Base-by-base conservation (phyloP, 306 rosid genomes). In the Medicago ruthenica region DNA sequence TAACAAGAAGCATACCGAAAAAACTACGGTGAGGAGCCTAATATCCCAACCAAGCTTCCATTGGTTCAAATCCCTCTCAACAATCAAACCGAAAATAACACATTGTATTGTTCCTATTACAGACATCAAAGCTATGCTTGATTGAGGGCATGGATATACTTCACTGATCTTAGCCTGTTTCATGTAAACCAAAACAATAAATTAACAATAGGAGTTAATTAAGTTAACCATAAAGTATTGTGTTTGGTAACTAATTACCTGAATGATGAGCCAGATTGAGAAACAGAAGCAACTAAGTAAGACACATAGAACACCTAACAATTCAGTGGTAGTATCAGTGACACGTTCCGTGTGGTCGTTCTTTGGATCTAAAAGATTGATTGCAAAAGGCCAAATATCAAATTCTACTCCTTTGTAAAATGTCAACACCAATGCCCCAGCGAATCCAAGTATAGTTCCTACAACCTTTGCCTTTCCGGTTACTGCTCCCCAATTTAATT, bases 11-110 rank as follows among this genome's bases (percentile, higher is more conserved):
- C 11, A 31, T 77, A 77, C 76, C 70, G 81, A 68, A 58, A 55
- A 80, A 8, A 84, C 68, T 1, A 75, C 89, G 0, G 87, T 41
- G 34, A 91, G 78, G 12, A 91, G 97, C 83, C 92, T 76, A 4
- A 91, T 75, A 37, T 91, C 81, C 94, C 94, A 89, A 48, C 92
- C 88, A 7, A 89, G 24, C 40, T 76, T 87, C 92, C 97, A 91
- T 15, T 85, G 80, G 18, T 18, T 79, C 89, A 81, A 85, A 39
- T 89, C 91, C 45, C 83, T 89, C 44, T 86, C 92, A 34, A 24
- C 20, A 44, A 79, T 80, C 0, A 89, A 53, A 9, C 92, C 88
- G 17, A 76, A 79, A 4, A 48, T 36, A n/a, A 69, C 57, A 7
- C 83, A 62, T 53, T 87, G 92, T 18, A 87, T 36, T 74, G 90